Conservation (phyloP, 2,329 filamentous ascomycete species). For the Colletotrichum shisoi region DNA sequence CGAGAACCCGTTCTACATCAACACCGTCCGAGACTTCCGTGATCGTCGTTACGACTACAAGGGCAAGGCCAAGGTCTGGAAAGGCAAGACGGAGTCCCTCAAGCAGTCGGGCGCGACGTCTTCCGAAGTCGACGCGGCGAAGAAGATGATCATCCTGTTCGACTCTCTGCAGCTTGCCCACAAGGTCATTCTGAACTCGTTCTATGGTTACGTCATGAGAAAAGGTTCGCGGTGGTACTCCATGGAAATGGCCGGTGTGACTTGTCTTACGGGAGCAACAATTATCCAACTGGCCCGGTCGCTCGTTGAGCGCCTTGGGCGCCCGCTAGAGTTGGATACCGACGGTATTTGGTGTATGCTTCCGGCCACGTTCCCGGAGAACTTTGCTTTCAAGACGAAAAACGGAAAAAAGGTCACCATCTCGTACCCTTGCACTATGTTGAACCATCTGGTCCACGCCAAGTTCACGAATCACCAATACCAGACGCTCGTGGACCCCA, state of each 20-base stretch:
- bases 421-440: conserved; percentile 98
- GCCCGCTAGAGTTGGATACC: conserved; percentile 92
- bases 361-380: conserved; percentile 93
- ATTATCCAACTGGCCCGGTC: conserved; percentile 97
- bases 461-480: conserved; percentile 98
- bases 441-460: conserved; percentile 95
- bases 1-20: conserved; percentile 97
- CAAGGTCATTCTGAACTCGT: conserved; percentile 98
- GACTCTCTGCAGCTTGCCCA: conserved; percentile 96
- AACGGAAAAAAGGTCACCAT: conserved; percentile 97
- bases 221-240: conserved; percentile 99
- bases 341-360: conserved; percentile 99
- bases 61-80: conserved; percentile 97
- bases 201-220: conserved; percentile 99
- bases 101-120: conserved; percentile 81
- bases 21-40: conserved; percentile 94
- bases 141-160: conserved; percentile 98
- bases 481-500: conserved; percentile 82
- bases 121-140: conserved; percentile 86
- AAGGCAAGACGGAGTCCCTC: conserved; percentile 88
- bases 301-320: conserved; percentile 89
- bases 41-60: conserved; percentile 99
- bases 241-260: conserved; percentile 98
- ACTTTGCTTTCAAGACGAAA: conserved; percentile 92
- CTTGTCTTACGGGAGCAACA: conserved; percentile 91